phyloP scores from a whole-genome alignment of 2,329 filamentous ascomycete genomes.

The Amauroascus niger region DNA sequence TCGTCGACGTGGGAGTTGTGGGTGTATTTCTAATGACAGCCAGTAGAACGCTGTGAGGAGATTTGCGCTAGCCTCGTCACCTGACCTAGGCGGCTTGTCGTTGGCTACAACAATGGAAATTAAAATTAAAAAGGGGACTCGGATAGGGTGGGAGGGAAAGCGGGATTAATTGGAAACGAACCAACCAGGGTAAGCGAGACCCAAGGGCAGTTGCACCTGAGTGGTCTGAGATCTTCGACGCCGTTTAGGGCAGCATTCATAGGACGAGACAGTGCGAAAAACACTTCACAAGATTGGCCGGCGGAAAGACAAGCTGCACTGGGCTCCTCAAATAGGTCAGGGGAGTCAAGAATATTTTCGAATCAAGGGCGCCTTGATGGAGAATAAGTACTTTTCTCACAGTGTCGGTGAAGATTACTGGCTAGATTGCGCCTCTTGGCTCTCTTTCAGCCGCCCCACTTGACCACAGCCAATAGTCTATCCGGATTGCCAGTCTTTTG shows the following conservation, averaged over 20 bases:
- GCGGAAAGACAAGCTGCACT: not conserved
- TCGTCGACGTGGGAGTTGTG: not conserved
- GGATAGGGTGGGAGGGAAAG: not conserved
- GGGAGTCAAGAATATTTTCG: not conserved
- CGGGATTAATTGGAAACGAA: not conserved
- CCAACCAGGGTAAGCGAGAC: constrained; percentile 9
- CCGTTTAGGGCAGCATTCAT: not conserved
- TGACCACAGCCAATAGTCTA: not conserved
- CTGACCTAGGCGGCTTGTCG: constrained; percentile 3
- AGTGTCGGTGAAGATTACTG: constrained; percentile 11
- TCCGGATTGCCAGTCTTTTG: not conserved
- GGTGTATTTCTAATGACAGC: constrained; percentile 9
- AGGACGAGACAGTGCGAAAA: not conserved
- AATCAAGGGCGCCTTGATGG: constrained; percentile 7
- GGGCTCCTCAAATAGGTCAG: not conserved
- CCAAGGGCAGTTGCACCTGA: not conserved
- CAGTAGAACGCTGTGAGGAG: constrained; percentile 7
- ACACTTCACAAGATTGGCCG: constrained; percentile 1
- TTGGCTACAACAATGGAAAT: constrained; percentile 4
- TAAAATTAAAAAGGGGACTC: not conserved
- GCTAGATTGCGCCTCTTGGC: constrained; percentile 7
- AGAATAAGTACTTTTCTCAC: constrained; percentile 6
- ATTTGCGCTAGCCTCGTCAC: not conserved
- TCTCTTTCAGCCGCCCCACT: constrained; percentile 6
- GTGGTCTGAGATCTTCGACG: not conserved